Conservation (phyloP, 345 rosid genomes). For the Eucalyptus urophylla region DNA sequence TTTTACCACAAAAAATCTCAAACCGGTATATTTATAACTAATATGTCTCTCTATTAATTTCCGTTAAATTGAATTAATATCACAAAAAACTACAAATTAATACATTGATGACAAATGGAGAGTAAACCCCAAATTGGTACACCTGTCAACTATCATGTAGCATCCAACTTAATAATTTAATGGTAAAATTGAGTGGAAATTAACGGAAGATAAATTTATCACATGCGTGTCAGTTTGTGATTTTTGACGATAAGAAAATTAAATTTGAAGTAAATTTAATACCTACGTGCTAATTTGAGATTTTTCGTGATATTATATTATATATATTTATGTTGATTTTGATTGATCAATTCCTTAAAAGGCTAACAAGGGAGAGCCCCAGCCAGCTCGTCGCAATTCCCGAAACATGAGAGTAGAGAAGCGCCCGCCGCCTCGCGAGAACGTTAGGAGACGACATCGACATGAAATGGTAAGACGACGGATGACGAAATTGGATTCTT, state of each 20-base stretch:
- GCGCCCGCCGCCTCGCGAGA: neutral
- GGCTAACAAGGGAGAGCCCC: neutral
- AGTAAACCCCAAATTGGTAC: no score
- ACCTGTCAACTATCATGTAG: fast-evolving
- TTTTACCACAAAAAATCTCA: no score
- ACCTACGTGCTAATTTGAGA: fast-evolving
- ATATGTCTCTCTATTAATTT: no score
- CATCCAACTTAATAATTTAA: no score
- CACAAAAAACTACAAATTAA: no score
- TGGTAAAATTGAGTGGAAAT: fast-evolving
- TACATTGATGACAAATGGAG: no score
- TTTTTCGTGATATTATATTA: fast-evolving
- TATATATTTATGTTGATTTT: neutral
- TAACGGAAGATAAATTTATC: no score
- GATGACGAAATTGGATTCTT: neutral
- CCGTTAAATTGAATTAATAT: no score
- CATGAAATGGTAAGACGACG: neutral
- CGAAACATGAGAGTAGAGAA: neutral
- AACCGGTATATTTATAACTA: fast-evolving
- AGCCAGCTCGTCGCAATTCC: neutral
- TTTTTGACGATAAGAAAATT: fast-evolving
- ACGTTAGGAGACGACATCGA: neutral
- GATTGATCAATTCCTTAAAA: neutral
- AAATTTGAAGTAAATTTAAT: no score
- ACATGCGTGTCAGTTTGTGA: no score